Percentiles rank a stretch among this genome's conserved stretches.
Evolutionary conservation across 441 rosid species (phyloP).

Genomic region (Dalechampia spathulata): DNA sequence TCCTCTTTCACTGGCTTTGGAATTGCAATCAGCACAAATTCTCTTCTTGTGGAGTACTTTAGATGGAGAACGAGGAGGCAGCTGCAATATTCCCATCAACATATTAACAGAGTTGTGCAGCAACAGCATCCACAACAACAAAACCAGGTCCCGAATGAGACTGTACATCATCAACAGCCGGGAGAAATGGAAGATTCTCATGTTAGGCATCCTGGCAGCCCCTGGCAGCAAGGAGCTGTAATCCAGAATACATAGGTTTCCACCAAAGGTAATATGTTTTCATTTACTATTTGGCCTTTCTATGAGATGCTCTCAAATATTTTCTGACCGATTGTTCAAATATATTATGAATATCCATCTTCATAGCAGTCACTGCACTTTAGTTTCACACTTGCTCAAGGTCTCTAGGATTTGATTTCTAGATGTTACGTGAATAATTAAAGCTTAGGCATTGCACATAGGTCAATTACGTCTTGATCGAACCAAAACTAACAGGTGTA

Average conservation of each 20-base stretch:
- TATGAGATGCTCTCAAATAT: too few species aligned
- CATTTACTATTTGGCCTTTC: too few species aligned
- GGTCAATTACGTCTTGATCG: too few species aligned
- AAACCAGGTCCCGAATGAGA: constrained; percentile 15
- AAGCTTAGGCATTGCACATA: too few species aligned
- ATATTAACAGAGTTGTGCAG: constrained; percentile 16
- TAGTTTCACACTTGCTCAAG: too few species aligned
- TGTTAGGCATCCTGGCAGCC: constrained; percentile 10
- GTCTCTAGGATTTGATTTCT: too few species aligned
- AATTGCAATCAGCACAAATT: constrained; percentile 45
- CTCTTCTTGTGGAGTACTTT: constrained; percentile 35
- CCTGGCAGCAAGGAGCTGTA: constrained; percentile 10
- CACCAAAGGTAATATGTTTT: too few species aligned
- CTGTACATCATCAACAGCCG: constrained; percentile 2
- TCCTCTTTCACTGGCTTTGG: constrained; percentile 72
- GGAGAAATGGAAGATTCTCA: constrained; percentile 13
- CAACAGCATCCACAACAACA: constrained; percentile 17
- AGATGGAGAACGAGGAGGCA: constrained; percentile 25
- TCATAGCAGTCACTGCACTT: too few species aligned
- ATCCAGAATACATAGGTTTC: constrained; percentile 2
- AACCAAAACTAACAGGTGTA: too few species aligned
- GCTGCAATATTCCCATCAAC: constrained; percentile 19
- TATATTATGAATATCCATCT: too few species aligned
- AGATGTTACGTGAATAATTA: too few species aligned
- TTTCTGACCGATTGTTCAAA: too few species aligned